Base-by-base conservation (phyloP, 345 rosid species). In the Aquilaria sinensis region DNA sequence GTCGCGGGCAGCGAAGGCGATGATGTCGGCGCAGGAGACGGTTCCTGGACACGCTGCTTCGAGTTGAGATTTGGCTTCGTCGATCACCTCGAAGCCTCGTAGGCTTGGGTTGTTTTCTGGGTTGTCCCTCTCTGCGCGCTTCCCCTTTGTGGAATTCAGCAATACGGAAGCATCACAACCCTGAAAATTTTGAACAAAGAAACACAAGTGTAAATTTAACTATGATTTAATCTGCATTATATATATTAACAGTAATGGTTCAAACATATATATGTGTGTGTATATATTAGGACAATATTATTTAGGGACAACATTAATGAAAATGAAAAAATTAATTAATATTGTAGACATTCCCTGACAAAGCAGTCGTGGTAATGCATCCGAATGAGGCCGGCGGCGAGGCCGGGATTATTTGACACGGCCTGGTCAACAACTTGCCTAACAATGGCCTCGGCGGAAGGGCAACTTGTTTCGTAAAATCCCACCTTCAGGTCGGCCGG, bases 81-180 rank as follows among this genome's bases (percentile, higher is more conserved):
- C 76, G 10, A 80, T 74, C 52, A 78, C 85, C 53, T 83, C 80
- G 57, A 80, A 76, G 12, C 85, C 85, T 31, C 77, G 57, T 2
- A 78, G 52, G 63, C 83, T 69, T 2, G 79, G 75, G 61, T 70
- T 72, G 55, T 82, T 82, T 4, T 64, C 72, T 0, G 67, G 66
- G 32, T 73, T 58, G 9, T 77, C 82, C 71, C 59, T 69, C 77
- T 80, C 81, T 9, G 76, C 53, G 8, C 32, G 53, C 37, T 58
- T 74, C 49, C 62, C 67, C 0, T 75, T 57, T 3, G 74, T 57
- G 7, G 78, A 62, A 10, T 73, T 61, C 12, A 83, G 68, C 0
- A 83, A 70, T 51, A 83, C 71, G 0, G 84, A 83, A 4, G 68
- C 82, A 71, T 82, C 87, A 61, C 84, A 77, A 0, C 84, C 84